phyloP scores from a whole-genome alignment of 768 basidiomycete species.

The Antrodiella citrinella region DNA sequence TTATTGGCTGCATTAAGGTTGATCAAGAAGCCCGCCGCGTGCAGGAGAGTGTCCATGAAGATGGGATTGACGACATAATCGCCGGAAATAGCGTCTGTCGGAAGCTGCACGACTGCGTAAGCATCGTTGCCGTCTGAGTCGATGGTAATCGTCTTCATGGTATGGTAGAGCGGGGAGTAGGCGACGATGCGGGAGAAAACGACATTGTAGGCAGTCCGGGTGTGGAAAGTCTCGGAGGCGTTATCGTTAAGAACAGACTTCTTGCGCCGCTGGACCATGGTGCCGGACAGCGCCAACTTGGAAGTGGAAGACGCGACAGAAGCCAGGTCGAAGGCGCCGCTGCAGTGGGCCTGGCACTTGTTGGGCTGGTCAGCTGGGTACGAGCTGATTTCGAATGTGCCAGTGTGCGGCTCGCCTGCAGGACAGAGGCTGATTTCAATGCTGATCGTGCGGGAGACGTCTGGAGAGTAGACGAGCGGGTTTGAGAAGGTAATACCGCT shows the following conservation, averaged over 20 bases:
- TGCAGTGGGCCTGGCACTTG: slow-evolving; percentile 26
- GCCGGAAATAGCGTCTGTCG: slow-evolving; percentile 22
- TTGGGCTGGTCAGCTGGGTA: slow-evolving; percentile 14
- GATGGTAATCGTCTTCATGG: slow-evolving; percentile 47
- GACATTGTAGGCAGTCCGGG: slow-evolving; percentile 52
- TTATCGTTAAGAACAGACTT: slow-evolving; percentile 12
- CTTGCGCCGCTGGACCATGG: slow-evolving; percentile 28
- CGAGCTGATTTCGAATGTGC: slow-evolving; percentile 42
- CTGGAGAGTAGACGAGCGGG: slow-evolving; percentile 41
- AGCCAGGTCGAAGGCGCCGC: slow-evolving; percentile 36
- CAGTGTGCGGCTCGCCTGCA: slow-evolving; percentile 25
- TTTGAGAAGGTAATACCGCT: slow-evolving; percentile 39
- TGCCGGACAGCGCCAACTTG: slow-evolving; percentile 15
- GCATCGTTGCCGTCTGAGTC: slow-evolving; percentile 30
- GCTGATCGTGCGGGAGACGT: slow-evolving; percentile 26
- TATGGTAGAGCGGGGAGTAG: slow-evolving; percentile 50
- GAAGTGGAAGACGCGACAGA: slow-evolving; percentile 22
- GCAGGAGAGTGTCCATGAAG: slow-evolving; percentile 61
- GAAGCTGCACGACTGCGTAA: slow-evolving; percentile 40
- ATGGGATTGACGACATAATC: slow-evolving; percentile 41
- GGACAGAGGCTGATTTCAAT: slow-evolving; percentile 28
- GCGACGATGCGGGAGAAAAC: slow-evolving; percentile 64
- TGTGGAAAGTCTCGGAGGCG: slow-evolving; percentile 40
- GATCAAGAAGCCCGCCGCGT: slow-evolving; percentile 62
- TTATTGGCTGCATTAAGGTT: slow-evolving; percentile 44